Evolutionary conservation across 768 basidiomycete species (phyloP).

Genomic region (Pulveroboletus sp.): DNA sequence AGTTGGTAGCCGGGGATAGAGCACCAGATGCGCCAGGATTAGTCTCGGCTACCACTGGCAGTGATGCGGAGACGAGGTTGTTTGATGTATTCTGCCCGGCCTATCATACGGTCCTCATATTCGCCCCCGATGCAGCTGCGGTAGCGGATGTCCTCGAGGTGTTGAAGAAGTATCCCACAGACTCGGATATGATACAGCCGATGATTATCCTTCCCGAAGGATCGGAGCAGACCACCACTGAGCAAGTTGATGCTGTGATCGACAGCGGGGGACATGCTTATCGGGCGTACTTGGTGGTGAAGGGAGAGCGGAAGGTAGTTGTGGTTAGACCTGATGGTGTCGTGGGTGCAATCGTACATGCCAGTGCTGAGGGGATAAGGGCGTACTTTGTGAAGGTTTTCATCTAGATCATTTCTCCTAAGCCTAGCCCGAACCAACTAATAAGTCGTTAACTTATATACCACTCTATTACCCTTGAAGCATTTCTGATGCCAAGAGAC

Average conservation of each 20-base stretch:
- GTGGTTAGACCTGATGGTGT: too few relatives aligned
- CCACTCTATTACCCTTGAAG: too few relatives aligned
- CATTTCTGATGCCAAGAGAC: too few relatives aligned
- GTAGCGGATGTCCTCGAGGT: slow-evolving; percentile 8
- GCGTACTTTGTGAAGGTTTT: too few relatives aligned
- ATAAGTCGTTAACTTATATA: too few relatives aligned
- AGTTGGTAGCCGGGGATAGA: slow-evolving; percentile 12
- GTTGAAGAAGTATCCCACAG: slow-evolving; percentile 4
- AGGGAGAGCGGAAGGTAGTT: too few relatives aligned
- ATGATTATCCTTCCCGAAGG: slow-evolving; percentile 16
- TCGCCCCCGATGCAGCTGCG: slow-evolving; percentile 9
- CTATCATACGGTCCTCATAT: slow-evolving; percentile 26
- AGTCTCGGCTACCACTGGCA: not conserved
- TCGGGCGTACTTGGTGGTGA: not conserved
- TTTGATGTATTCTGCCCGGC: slow-evolving; percentile 17
- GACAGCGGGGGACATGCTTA: slow-evolving; percentile 40
- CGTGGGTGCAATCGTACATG: too few relatives aligned
- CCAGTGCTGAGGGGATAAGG: too few relatives aligned
- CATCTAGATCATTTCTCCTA: too few relatives aligned
- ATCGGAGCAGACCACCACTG: not conserved
- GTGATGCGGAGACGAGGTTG: slow-evolving; percentile 19
- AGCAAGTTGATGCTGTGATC: slow-evolving; percentile 32
- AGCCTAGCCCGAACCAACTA: too few relatives aligned
- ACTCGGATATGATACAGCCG: slow-evolving; percentile 1
- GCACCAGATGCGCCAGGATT: slow-evolving; percentile 13